Base-by-base conservation (phyloP, 75 land plant species). In the Cupressus sempervirens region DNA sequence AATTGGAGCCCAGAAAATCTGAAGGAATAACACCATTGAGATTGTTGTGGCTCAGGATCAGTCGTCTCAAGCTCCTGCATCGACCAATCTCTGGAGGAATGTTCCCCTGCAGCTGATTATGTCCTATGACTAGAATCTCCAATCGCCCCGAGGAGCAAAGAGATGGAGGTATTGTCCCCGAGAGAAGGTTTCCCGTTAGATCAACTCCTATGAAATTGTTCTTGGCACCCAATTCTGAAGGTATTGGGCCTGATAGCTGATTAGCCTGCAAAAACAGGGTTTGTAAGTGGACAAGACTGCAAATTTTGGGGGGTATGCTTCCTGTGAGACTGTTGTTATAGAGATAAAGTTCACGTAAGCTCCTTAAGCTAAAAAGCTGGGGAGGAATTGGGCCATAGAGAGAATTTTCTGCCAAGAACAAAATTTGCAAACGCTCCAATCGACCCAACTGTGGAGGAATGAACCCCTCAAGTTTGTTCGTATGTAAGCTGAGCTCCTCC, bases 311-410 rank as follows among this genome's bases (percentile, higher is more conserved):
- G 30, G 98, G 92, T 10, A 96, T 84, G 34, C 84, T 86, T 14
- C 94, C 98, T 34, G 89, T 83, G 70, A 96, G 92, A 74, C 34
- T 56, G 86, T 96, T 96, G 26, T 82, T 86, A 45, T 88, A 92
- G n/a, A 93, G 34, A 65, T 80, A 29, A 35, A 93, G 56, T 20
- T 67, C 12, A 83, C 84, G 83, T 29, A 93, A 90, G 34, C 54
- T 87, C n/a, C 54, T 84, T 35, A 87, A 83, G 70, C 34, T 85
- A 84, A 89, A 38, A 2, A 38, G 40, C 40, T 38, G 40, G 40
- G 40, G 40, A 38, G 40, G 40, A 38, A 38, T 38, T 38, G 40
- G 40, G 40, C 40, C 40, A 38, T 38, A 2, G 1, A 38, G 2
- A 1, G 40, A 38, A 38, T 38, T 38, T 1, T 38, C 40, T 1